phyloP scores from a whole-genome alignment of 1,139 yeast genomes.

The Taiozyma sp. region DNA sequence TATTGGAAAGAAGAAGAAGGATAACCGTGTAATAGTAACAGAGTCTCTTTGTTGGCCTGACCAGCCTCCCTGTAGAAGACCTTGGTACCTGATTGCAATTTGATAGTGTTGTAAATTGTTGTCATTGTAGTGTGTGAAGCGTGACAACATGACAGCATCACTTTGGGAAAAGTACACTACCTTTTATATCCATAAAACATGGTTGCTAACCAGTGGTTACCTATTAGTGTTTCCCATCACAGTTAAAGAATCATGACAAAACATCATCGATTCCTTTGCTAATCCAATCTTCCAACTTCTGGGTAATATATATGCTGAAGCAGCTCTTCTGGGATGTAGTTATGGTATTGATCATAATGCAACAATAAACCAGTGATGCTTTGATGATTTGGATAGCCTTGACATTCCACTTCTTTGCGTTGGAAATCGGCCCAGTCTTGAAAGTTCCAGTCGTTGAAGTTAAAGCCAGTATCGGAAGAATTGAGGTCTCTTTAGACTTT shows the following conservation, averaged over 20 bases:
- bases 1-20: conserved; percentile 40
- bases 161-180: too few relatives aligned
- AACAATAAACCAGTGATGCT: neutral
- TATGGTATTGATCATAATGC: neutral
- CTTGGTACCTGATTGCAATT: conserved; percentile 19
- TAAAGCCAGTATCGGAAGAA: neutral
- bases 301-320: neutral
- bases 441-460: neutral
- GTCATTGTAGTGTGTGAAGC: neutral
- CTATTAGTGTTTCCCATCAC: neutral
- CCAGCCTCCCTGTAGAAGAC: conserved; percentile 39
- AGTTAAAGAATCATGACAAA: neutral
- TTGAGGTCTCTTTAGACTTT: neutral
- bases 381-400: neutral
- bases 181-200: too few relatives aligned
- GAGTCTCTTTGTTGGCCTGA: conserved; percentile 24
- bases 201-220: neutral
- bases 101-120: neutral
- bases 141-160: too few relatives aligned
- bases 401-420: neutral
- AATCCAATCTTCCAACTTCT: neutral
- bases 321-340: neutral
- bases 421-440: neutral
- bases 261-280: neutral
- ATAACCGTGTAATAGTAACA: conserved; percentile 39